Evolutionary conservation across 805 yeast species (phyloP), one percentile per base, ranked within the genome.

Genomic region (Millerozyma acaciae): DNA sequence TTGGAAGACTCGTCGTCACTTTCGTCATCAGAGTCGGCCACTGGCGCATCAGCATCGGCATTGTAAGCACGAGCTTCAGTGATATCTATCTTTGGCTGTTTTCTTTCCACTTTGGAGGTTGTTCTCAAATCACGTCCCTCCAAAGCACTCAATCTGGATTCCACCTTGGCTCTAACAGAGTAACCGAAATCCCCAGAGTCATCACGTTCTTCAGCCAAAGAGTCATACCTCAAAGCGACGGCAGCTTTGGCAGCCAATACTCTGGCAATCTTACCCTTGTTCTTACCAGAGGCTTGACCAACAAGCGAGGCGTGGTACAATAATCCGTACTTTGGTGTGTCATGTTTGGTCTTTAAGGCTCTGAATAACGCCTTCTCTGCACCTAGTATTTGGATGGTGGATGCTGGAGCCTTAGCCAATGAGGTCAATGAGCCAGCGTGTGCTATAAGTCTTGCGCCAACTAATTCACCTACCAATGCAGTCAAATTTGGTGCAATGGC

Each of bases 331-430:
- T 93, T 93, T 58, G 98, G 98, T 42, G 98, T 93, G 65, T 93
- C 96, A 55, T 89, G 96, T 68, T 93, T 93, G 39, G 98, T 93
- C 75, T 93, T 93, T 57, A 93, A 79, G 43, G 98, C 98, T 73
- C 98, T 83, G 78, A 93, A 93, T 41, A 93, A 74, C 26, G 98
- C 98, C 78, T 93, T 93, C 72, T 93, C 98, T 45, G 98, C 97
- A 65, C 98, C 98, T 60, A 93, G 76, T 48, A 93, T 90, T 75
- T 93, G 98, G 45, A 93, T 83, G 37, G 98, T 93, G 15, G 98
- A 93, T 42, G 98, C 97, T 48, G 98, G 97, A 31, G 97, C 94
- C 72, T 93, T 93, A 48, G 98, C 95, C 52, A 93, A 75, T 38
- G 95, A 86, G 52, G 89, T 81, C 52, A 93, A 72, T 48, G 96